phyloP scores from a whole-genome alignment of 805 yeast genomes.

The Ogataea saltuana region DNA sequence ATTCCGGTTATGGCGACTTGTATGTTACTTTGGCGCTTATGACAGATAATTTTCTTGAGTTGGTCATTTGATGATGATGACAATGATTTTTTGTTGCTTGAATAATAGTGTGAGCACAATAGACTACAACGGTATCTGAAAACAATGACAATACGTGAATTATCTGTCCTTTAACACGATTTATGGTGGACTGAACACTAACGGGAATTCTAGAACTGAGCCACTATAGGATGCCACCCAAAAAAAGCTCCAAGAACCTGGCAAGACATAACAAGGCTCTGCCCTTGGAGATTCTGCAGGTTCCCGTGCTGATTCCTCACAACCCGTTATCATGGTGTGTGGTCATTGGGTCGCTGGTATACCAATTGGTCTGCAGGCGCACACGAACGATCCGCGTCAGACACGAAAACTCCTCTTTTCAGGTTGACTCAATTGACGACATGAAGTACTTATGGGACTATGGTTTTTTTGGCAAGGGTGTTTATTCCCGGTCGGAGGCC shows the following conservation, averaged over 20 bases:
- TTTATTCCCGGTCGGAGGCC: constrained; percentile 86
- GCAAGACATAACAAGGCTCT: constrained; percentile 34
- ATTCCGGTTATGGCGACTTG: too few species aligned
- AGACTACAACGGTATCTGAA: constrained; percentile 45
- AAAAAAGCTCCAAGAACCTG: constrained; percentile 8
- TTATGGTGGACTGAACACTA: too few species aligned
- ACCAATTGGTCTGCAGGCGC: constrained; percentile 8
- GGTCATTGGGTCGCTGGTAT: constrained; percentile 32
- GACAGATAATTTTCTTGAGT: neutral
- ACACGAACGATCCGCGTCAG: constrained; percentile 9
- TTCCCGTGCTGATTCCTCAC: constrained; percentile 44
- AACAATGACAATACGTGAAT: too few species aligned
- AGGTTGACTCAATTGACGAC: constrained; percentile 43
- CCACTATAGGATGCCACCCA: constrained; percentile 12
- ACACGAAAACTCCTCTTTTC: constrained; percentile 33
- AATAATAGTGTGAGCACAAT: constrained; percentile 29
- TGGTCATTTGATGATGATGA: constrained; percentile 1
- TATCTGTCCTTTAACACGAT: too few species aligned
- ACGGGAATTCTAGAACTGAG: constrained; percentile 15
- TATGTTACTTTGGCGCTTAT: too few species aligned
- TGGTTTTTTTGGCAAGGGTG: constrained; percentile 95
- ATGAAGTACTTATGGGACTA: constrained; percentile 69
- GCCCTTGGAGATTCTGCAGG: constrained; percentile 38
- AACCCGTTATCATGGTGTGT: constrained; percentile 50
- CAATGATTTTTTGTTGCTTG: constrained; percentile 25